Conservation (phyloP, 768 basidiomycete species). For the Leccinellum luteum region DNA sequence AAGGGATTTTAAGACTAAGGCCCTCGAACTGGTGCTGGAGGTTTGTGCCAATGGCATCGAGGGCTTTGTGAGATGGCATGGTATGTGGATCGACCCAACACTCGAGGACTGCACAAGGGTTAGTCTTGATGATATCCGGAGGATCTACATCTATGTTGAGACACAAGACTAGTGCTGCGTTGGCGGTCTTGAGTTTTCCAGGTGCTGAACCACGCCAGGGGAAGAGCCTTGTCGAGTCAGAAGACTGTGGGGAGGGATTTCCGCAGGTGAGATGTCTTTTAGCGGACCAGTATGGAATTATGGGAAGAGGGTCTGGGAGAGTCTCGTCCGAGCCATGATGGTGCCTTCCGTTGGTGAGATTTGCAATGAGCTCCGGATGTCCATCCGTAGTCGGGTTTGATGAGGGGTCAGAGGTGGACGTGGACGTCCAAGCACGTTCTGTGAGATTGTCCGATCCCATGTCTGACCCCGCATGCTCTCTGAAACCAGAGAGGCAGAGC, state of each 20-base stretch:
- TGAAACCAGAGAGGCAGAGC: slow-evolving; percentile 12
- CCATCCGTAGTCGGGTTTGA: slow-evolving; percentile 37
- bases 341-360: slow-evolving; percentile 32
- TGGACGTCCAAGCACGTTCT: slow-evolving; percentile 48
- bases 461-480: slow-evolving; percentile 24
- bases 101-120: slow-evolving; percentile 91
- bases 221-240: slow-evolving; percentile 61
- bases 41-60: slow-evolving; percentile 91
- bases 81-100: slow-evolving; percentile 98
- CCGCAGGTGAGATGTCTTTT: slow-evolving; percentile 91
- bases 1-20: slow-evolving; percentile 88
- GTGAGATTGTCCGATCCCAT: slow-evolving; percentile 54
- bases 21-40: slow-evolving; percentile 95
- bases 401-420: slow-evolving; percentile 49
- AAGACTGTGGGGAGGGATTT: slow-evolving; percentile 71
- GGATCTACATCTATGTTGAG: slow-evolving; percentile 98
- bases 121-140: slow-evolving; percentile 95
- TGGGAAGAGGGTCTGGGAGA: slow-evolving; percentile 47
- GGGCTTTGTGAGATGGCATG: slow-evolving; percentile 88
- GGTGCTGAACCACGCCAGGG: slow-evolving; percentile 81
- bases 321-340: slow-evolving; percentile 49
- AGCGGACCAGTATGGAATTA: slow-evolving; percentile 80
- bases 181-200: slow-evolving; percentile 86
- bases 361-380: slow-evolving; percentile 28
- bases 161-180: slow-evolving; percentile 87